Evolutionary conservation across 345 rosid genomes (phyloP), one percentile per base, ranked within the genome.

Genomic region (Stellera chamaejasme): DNA sequence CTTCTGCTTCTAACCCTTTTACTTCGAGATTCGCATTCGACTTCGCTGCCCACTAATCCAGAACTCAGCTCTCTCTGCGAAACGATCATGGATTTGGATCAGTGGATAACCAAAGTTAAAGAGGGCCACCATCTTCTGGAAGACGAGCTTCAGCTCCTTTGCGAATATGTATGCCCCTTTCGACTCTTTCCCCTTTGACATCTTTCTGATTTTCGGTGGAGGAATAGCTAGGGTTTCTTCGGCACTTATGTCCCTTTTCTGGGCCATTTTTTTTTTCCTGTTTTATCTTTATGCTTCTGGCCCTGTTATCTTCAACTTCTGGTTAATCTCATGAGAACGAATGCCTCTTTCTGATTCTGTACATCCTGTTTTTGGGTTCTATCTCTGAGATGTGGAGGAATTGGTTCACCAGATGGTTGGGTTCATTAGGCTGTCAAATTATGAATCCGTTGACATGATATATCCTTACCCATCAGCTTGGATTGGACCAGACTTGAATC

Each of bases 141-240:
- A 61, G 90, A 90, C 81, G 99, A 94, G 72, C 97, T 94, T 48
- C 97, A 94, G 72, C 96, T 87, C 50, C 96, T 94, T 59, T 94
- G 99, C 78, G 99, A 94, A 87, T 90, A 80, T 60, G 99, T 94
- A 71, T 15, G 57, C 47, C 58, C 45, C 36, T 57, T 70, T 47
- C 43, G 27, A 53, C 2, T 58, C 46, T 11, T 26, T 46, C 43
- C 7, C n/a, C 13, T 25, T 12, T 58, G 14, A 46, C 42, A 27
- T 58, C 15, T 11, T 44, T 16, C 25, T 50, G 43, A 13, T 26
- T 41, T 54, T 32, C 39, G 2, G 39, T 32, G 39, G 39, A 16
- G 39, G 39, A 16, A 41, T 49, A 56, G 16, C 43, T 70, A 61
- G 74, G 74, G 74, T 70, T 66, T 60, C 11, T 14, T 10, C 12